Conservation (phyloP, 1,139 yeast species). For the Eremothecium cymbalariae region DNA sequence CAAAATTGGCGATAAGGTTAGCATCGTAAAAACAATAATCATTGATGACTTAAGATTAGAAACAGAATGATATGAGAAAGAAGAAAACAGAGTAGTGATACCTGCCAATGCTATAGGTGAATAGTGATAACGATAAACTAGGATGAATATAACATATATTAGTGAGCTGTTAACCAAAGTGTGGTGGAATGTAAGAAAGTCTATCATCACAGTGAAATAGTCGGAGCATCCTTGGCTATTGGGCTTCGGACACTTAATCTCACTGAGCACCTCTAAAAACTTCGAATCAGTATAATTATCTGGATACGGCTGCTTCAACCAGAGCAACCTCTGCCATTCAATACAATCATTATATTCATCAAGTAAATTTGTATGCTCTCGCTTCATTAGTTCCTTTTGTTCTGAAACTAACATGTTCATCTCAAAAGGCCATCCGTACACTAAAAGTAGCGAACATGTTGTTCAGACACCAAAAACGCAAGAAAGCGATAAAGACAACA, state of each 20-base stretch:
- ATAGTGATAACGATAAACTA: slow-evolving; percentile 31
- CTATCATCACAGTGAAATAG: slow-evolving; percentile 43
- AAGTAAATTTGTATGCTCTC: too few species aligned
- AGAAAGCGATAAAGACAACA: too few species aligned
- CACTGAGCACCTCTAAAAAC: slow-evolving; percentile 71
- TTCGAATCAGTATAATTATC: slow-evolving; percentile 83
- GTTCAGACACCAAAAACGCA: too few species aligned
- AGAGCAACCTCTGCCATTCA: slow-evolving; percentile 75
- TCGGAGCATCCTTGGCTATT: slow-evolving; percentile 35
- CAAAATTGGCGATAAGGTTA: slow-evolving; percentile 80
- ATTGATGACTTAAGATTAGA: slow-evolving; percentile 46
- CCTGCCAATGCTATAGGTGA: slow-evolving; percentile 20
- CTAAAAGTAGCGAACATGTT: too few species aligned
- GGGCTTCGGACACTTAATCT: slow-evolving; percentile 39
- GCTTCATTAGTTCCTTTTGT: too few species aligned
- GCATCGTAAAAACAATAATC: slow-evolving; percentile 58
- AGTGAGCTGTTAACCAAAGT: slow-evolving; percentile 30
- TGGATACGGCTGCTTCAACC: slow-evolving; percentile 80
- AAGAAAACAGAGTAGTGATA: slow-evolving; percentile 12
- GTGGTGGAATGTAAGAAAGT: slow-evolving; percentile 30
- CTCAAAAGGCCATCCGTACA: too few species aligned
- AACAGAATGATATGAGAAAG: slow-evolving; percentile 5
- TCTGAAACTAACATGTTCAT: too few species aligned
- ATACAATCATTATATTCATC: not conserved
- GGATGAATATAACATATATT: slow-evolving; percentile 32